Percentiles rank a stretch among this genome's conserved stretches.
Conservation (phyloP, 2,329 filamentous ascomycete genomes). For the Monilinia vaccinii-corymbosi region DNA sequence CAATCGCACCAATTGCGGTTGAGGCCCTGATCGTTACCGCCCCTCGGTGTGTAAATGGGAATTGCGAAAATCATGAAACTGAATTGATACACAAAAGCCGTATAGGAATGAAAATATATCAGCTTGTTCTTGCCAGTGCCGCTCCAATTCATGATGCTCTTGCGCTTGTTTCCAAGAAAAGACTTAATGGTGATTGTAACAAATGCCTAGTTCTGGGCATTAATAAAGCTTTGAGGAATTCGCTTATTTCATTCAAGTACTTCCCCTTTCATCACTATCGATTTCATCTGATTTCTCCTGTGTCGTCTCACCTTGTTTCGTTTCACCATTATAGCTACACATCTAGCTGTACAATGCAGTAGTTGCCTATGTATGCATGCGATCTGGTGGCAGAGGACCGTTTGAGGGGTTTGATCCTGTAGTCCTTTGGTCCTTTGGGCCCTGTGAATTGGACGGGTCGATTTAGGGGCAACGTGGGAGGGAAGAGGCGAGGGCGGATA, state of each 20-base stretch:
- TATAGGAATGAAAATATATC: neutral
- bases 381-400: neutral
- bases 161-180: neutral
- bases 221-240: neutral
- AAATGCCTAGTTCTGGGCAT: neutral
- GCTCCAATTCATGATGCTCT: neutral
- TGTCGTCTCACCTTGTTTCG: neutral
- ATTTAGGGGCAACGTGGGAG: neutral
- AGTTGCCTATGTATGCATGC: neutral
- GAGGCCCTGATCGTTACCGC: neutral
- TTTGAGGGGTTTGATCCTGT: neutral
- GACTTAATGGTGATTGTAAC: slow-evolving; percentile 2
- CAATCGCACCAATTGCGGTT: neutral
- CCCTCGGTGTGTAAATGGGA: neutral
- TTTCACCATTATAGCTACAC: neutral
- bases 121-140: slow-evolving; percentile 5
- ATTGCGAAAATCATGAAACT: neutral
- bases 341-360: neutral
- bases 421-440: neutral
- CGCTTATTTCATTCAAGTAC: neutral
- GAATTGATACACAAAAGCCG: neutral
- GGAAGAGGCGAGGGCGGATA: too few relatives aligned
- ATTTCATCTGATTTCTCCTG: neutral
- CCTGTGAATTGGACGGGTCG: neutral
- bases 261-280: neutral